These are phyloP conservation scores for Candida gigantensis DNA, from an alignment of 1,139 yeast genomes.

Conservation along the genomic window DNA sequence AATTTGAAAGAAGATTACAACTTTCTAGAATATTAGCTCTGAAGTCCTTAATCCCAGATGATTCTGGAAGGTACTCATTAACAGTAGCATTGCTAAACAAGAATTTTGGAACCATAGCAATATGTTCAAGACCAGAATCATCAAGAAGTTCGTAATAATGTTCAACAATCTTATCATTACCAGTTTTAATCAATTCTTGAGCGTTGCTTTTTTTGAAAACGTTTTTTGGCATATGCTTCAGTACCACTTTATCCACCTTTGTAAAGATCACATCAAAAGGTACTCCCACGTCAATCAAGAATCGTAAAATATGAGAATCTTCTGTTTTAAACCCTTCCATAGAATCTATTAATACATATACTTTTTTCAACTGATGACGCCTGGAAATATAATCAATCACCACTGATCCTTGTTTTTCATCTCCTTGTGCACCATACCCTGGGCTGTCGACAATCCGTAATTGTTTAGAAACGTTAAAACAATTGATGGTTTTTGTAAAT, in stretches of 20 bases:
- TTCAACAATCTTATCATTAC: conserved; percentile 25
- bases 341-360: conserved; percentile 63
- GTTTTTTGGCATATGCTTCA: conserved; percentile 18
- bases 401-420: conserved; percentile 64
- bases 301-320: conserved; percentile 55
- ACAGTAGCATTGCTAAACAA: conserved; percentile 37
- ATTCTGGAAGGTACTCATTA: conserved; percentile 21
- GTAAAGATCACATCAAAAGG: conserved; percentile 77
- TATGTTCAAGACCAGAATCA: conserved; percentile 22
- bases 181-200: conserved; percentile 17
- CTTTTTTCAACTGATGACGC: conserved; percentile 55
- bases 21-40: conserved; percentile 35
- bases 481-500: conserved; percentile 73
- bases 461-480: conserved; percentile 64
- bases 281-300: conserved; percentile 54
- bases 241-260: conserved; percentile 60
- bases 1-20: conserved; percentile 21
- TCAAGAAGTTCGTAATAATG: conserved; percentile 20
- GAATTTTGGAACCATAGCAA: conserved; percentile 32
- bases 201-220: conserved; percentile 6
- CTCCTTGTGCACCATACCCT: conserved; percentile 76
- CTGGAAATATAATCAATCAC: conserved; percentile 61
- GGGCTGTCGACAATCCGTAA: conserved; percentile 79
- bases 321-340: conserved; percentile 55
- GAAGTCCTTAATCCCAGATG: conserved; percentile 40